Conservation (phyloP, 164 flowering plant species). For the Nymphaea colorata region DNA sequence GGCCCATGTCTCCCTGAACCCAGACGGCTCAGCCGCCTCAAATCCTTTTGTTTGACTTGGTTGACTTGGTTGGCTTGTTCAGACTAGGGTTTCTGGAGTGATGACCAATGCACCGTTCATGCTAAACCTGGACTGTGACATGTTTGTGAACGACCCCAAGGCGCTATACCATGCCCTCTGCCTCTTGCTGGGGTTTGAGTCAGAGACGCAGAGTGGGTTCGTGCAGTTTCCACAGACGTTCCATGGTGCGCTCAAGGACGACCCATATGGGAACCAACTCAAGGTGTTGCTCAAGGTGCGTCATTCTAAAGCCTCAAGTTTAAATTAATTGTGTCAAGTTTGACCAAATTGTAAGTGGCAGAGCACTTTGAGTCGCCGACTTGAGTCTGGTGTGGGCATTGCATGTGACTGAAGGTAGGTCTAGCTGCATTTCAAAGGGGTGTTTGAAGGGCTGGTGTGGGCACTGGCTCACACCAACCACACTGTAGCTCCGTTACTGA, state of each 20-base stretch:
- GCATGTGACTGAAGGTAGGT: too few relatives aligned
- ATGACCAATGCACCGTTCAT: constrained; percentile 66
- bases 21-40: not conserved
- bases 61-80: not conserved
- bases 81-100: constrained; percentile 57
- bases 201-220: constrained; percentile 25
- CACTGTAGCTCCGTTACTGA: too few relatives aligned
- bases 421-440: too few relatives aligned
- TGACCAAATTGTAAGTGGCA: too few relatives aligned
- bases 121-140: constrained; percentile 70
- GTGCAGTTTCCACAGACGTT: constrained; percentile 46
- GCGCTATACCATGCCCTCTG: constrained; percentile 47
- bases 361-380: too few relatives aligned
- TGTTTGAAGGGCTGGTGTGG: too few relatives aligned
- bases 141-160: constrained; percentile 47
- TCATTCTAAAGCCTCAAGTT: not conserved
- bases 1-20: not conserved
- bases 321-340: too few relatives aligned
- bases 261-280: constrained; percentile 36
- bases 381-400: too few relatives aligned
- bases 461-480: too few relatives aligned
- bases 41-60: not conserved
- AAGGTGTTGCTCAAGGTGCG: not conserved
- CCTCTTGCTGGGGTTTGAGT: constrained; percentile 20
- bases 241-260: constrained; percentile 32